Conservation (phyloP, 768 basidiomycete genomes). For the Psilocybe sp. region DNA sequence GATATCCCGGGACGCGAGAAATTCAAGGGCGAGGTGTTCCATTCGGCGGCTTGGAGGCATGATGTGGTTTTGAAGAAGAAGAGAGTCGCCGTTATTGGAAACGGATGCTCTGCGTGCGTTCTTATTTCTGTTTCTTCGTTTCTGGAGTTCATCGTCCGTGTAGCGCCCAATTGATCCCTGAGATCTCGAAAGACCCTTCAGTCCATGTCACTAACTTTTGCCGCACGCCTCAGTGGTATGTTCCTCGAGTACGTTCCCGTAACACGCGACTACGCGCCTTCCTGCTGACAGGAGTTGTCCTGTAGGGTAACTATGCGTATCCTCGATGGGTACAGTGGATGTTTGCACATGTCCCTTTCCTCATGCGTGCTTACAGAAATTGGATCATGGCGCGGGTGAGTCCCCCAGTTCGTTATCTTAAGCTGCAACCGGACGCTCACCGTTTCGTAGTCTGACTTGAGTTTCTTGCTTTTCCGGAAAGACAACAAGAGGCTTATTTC, state of each 20-base stretch:
- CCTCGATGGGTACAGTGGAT: conserved; percentile 45
- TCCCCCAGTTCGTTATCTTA: neutral
- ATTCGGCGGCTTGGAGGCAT: conserved; percentile 55
- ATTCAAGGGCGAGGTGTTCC: conserved; percentile 51
- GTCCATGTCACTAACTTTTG: conserved; percentile 56
- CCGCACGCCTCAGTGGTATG: conserved; percentile 58
- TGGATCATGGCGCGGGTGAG: conserved; percentile 46
- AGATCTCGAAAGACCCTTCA: conserved; percentile 46
- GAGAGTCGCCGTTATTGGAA: conserved; percentile 59
- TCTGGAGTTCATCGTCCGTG: neutral
- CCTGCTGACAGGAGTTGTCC: neutral
- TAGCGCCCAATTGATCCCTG: conserved; percentile 61
- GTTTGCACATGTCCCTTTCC: conserved; percentile 51
- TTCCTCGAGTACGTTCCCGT: conserved; percentile 42
- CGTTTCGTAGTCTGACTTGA: conserved; percentile 33
- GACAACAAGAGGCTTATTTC: conserved; percentile 29
- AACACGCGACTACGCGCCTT: neutral
- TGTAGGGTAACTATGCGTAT: conserved; percentile 39
- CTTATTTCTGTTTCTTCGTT: conserved; percentile 10
- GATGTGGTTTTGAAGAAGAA: conserved; percentile 50
- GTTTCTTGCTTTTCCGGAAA: conserved; percentile 38
- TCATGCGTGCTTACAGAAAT: conserved; percentile 46
- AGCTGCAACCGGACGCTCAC: neutral
- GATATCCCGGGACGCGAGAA: conserved; percentile 38
- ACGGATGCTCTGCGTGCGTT: conserved; percentile 57